Evolutionary conservation across 768 basidiomycete species (phyloP), one percentile per base, ranked within the genome.

Genomic region (Kwoniella botswanensis): DNA sequence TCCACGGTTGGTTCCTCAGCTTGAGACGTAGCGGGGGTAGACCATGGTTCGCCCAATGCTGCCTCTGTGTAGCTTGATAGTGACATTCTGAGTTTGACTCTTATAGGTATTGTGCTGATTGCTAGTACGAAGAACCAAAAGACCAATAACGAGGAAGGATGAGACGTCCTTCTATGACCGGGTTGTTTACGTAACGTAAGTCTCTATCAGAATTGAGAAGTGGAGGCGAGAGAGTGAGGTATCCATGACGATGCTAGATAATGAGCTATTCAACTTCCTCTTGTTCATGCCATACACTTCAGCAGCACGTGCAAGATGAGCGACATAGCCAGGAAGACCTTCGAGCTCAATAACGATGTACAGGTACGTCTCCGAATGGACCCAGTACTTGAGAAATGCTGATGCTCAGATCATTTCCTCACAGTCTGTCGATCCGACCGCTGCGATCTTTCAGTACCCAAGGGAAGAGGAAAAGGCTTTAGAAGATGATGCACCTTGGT

Each of bases 401-500:
- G 26, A 68, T 62, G 15, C 18, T 61, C 13, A 22, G 11, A 17
- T 24, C 52, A 52, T 2, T 58, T 26, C 15, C 42, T 26, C 50
- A 13, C 59, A 81, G 78, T 70, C 73, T 5, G 62, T 83, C 50
- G 79, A 82, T 65, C 78, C 80, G 1, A 68, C 72, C 13, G 82
- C 80, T 59, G 77, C 77, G 13, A 74, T 85, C 52, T 85, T 83
- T 68, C 72, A 76, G 12, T 85, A 85, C 72, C 75, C 85, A 56
- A 75, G 74, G 44, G 79, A 78, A 18, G 83, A 82, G 35, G 85
- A 85, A 74, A 76, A 73, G 53, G 76, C 62, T 1, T 61, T 84
- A 24, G 92, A 95, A 63, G 84, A 87, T 46, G 90, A 90, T 74
- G 85, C 87, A 26, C 93, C 93, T 35, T 99, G 96, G 96, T 87